Evolutionary conservation across 495 filamentous ascomycete species (phyloP), one percentile per base, ranked within the genome.

Genomic region (Podospora comata): DNA sequence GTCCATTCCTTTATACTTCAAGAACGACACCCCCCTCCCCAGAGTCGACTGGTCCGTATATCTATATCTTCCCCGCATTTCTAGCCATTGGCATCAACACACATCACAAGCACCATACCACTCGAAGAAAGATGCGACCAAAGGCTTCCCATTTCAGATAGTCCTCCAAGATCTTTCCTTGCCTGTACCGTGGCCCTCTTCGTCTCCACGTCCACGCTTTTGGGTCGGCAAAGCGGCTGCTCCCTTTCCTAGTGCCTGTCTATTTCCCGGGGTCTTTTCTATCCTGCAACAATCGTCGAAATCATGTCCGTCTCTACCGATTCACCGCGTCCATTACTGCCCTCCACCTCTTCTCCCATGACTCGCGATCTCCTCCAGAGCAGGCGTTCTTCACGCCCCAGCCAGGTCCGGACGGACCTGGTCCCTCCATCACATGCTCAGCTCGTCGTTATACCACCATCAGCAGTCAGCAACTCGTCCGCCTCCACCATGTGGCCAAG

Each of bases 391-490:
- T 48, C 76, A 54, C 79, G 79, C 69, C 79, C 79, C 59, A 75
- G 72, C 67, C 75, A 79, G 34, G 79, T 82, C 65, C 79, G 79
- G 67, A 82, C 78, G 23, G 73, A 74, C 63, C 64, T 82, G 23
- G 66, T 71, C 39, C 54, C 72, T 44, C 75, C 73, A 65, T 72
- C 76, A 19, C 75, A 79, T 61, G 72, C 77, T 18, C 76, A 80
- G 63, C 73, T 78, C 63, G 71, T 68, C 62, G 71, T 73, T 34
- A 70, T 79, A 39, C 78, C 79, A 30, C 71, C 71, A 44, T 82
- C 79, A 60, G 76, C 80, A 60, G 75, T 79, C 69, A 83, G 79
- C 77, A 79, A 76, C 64, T 79, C 81, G 3, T 78, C 82, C 77
- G 78, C 75, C 62, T 79, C 81, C 1, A 78, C 82, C 39, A 66